Evolutionary conservation across 2,329 filamentous ascomycete genomes (phyloP), one percentile per base, ranked within the genome.

Genomic region (Penicillium sp.): DNA sequence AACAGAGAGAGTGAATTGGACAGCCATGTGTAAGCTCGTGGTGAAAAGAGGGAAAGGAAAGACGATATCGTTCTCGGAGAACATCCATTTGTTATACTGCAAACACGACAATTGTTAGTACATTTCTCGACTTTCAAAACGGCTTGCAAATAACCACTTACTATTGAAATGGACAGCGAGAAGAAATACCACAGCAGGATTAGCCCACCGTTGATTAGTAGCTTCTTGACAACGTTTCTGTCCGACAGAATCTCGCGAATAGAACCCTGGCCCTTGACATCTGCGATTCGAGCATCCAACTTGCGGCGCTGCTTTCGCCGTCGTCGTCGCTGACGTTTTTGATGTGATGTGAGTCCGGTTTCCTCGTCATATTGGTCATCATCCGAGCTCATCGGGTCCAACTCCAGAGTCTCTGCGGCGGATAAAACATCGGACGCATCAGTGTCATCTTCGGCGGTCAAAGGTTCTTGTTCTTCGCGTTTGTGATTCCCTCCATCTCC

Each of bases 61-160:
- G 75, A 97, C 88, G 65, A 95, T 84, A 64, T 89, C 86, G 65
- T 88, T 84, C 60, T 88, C 84, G 69, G 90, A 90, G 77, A 99
- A 97, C 93, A 99, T 97, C 94, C 94, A 97, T 79, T 97, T 97
- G 83, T 99, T 99, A 81, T 97, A 99, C 88, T 94, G 66, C 38
- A 39, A 44, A 29, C 46, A 46, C 9, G n/a, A 31, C 33, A 21
- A 43, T 43, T n/a, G 34, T 64, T 53, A 68, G 60, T 59, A 43
- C n/a, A 11, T 21, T n/a, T 21, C 16, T 47, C 6, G n/a, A 53
- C 25, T 15, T 31, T 10, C 10, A 13, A 31, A 31, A 5, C 13
- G 9, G 19, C 11, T 10, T 8, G 7, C 7, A 15, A 29, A 3
- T 11, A 40, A 40, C 8, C 29, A 80, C 88, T 79, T 82, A 93